Evolutionary conservation across 768 basidiomycete species (phyloP).

Genomic region (Suillus brevipes): DNA sequence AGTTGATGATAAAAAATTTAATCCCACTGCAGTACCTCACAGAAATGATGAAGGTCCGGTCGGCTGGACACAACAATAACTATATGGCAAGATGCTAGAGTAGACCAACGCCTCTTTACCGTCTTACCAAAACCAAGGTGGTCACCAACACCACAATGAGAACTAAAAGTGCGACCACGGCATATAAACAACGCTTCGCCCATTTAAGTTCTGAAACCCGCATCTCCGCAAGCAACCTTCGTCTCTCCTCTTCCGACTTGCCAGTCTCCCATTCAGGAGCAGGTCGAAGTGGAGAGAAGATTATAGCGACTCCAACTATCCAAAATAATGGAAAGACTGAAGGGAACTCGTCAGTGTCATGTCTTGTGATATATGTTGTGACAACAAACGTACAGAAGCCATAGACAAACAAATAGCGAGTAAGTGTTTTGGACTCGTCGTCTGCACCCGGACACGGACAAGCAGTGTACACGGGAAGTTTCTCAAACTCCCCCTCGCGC

Average conservation of each 20-base stretch:
- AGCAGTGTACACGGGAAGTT: constrained; percentile 24
- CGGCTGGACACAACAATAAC: neutral
- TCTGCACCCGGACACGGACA: constrained; percentile 23
- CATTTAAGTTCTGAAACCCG: constrained; percentile 53
- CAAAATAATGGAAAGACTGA: constrained; percentile 65
- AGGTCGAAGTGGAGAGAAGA: constrained; percentile 50
- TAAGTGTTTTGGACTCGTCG: constrained; percentile 54
- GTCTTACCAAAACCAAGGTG: constrained; percentile 22
- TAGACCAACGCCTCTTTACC: constrained; percentile 20
- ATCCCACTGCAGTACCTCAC: neutral
- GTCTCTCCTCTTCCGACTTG: constrained; percentile 53
- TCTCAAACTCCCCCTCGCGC: constrained; percentile 39
- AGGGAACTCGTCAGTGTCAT: constrained; percentile 1
- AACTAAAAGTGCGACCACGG: constrained; percentile 46
- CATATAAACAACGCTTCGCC: constrained; percentile 56
- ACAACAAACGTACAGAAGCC: constrained; percentile 51
- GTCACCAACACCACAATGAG: constrained; percentile 35
- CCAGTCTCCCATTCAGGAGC: constrained; percentile 56
- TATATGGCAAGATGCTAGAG: neutral
- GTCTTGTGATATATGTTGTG: constrained; percentile 6
- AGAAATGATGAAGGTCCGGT: neutral
- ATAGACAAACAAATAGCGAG: constrained; percentile 62
- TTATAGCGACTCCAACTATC: constrained; percentile 57
- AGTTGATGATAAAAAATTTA: neutral
- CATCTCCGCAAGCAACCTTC: constrained; percentile 46